Conservation (phyloP, 345 rosid genomes). For the Camelina neglecta region DNA sequence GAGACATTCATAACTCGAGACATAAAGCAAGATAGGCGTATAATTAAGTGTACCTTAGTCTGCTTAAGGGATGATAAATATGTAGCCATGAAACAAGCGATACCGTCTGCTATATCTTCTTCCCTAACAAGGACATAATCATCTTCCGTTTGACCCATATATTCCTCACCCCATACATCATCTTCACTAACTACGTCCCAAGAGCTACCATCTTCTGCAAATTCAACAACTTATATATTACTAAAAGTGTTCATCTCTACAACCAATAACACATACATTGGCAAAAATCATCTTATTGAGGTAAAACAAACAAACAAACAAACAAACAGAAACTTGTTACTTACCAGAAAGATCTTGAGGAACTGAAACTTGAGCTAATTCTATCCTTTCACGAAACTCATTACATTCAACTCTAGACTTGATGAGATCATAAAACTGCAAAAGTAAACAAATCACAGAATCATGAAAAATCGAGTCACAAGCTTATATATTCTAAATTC, state of each 20-base stretch:
- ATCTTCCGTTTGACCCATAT: conserved; percentile 55
- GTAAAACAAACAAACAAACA: not conserved
- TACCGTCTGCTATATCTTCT: conserved; percentile 96
- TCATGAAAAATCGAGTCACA: not conserved
- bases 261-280: conserved; percentile 8
- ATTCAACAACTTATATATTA: not conserved
- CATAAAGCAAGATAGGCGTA: not conserved
- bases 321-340: not conserved
- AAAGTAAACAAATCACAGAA: conserved; percentile 11
- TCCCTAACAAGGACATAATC: conserved; percentile 89
- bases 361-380: conserved; percentile 54
- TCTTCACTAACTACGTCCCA: conserved; percentile 82
- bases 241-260: not conserved
- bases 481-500: not conserved
- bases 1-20: not conserved
- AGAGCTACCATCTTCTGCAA: conserved; percentile 65
- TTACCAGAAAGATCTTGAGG: conserved; percentile 49
- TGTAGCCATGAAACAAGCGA: conserved; percentile 95
- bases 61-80: conserved; percentile 83
- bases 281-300: not conserved
- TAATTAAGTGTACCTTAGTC: conserved; percentile 57
- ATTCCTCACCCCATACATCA: conserved; percentile 75
- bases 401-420: conserved; percentile 81
- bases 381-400: conserved; percentile 76
- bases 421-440: conserved; percentile 87